These are phyloP conservation scores for Mycena latifolia DNA, from an alignment of 768 basidiomycete species.

Conservation along the genomic window DNA sequence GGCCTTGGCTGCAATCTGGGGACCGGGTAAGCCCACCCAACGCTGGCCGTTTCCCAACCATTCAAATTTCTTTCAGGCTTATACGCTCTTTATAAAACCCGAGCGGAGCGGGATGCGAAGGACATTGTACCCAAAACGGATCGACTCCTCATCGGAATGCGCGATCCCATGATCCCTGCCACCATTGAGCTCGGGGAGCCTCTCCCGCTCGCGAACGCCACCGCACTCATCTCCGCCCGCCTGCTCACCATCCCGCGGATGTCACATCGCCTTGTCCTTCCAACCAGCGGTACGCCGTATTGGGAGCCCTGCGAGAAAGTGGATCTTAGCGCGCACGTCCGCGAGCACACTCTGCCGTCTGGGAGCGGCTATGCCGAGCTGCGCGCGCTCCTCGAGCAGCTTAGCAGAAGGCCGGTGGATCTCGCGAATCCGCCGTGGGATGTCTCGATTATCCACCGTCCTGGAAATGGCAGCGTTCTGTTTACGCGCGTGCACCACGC, in stretches of 20 bases:
- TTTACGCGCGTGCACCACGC: slow-evolving; percentile 26
- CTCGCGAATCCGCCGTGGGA: slow-evolving; percentile 21
- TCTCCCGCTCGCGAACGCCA: slow-evolving; percentile 6
- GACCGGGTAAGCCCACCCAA: slow-evolving; percentile 4
- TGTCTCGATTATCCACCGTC: slow-evolving; percentile 14
- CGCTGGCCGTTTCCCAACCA: neutral
- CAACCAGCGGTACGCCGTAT: neutral
- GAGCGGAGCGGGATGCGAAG: neutral
- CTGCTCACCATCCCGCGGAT: slow-evolving; percentile 25
- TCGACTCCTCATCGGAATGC: slow-evolving; percentile 28
- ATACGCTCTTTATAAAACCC: neutral
- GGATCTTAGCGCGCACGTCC: slow-evolving; percentile 7
- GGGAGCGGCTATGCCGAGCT: slow-evolving; percentile 19
- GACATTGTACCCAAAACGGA: slow-evolving; percentile 14
- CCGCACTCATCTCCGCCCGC: slow-evolving; percentile 5
- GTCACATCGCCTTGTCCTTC: slow-evolving; percentile 19
- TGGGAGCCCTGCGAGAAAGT: slow-evolving; percentile 20
- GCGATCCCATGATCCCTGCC: slow-evolving; percentile 20
- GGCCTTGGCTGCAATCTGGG: slow-evolving; percentile 8
- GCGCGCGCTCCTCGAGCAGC: slow-evolving; percentile 13
- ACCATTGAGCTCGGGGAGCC: slow-evolving; percentile 15
- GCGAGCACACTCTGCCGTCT: too few relatives aligned
- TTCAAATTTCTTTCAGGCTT: neutral
- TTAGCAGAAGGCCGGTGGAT: slow-evolving; percentile 5
- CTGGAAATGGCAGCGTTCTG: slow-evolving; percentile 17